Evolutionary conservation across 2,329 filamentous ascomycete genomes (phyloP).

Genomic region (Penicillium oxalicum): DNA sequence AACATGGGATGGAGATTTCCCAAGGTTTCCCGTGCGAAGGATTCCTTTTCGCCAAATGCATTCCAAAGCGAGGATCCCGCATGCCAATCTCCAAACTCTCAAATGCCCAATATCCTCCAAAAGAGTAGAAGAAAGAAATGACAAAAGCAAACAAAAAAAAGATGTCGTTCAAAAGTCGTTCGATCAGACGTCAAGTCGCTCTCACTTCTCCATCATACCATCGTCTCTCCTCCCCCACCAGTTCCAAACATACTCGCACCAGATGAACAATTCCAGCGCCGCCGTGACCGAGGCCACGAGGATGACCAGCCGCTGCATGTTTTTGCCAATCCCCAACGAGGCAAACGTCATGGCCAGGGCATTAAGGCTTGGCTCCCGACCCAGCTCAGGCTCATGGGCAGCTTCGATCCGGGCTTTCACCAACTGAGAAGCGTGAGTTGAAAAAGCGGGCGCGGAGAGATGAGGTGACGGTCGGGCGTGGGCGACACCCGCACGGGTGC

Average conservation of each 20-base stretch:
- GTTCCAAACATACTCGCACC: constrained; percentile 7
- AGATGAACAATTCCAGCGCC: constrained; percentile 4
- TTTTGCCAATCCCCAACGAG: constrained; percentile 5
- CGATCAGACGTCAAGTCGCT: background rate
- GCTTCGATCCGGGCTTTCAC: background rate
- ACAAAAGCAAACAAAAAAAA: background rate
- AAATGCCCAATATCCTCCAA: too few species aligned
- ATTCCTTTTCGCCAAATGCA: too few species aligned
- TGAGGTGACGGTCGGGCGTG: background rate
- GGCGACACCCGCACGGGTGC: background rate
- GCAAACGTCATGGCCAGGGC: constrained; percentile 8
- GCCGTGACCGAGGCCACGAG: constrained; percentile 1
- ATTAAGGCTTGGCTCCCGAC: background rate
- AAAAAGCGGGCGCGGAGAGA: constrained; percentile 1
- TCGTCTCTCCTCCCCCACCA: constrained; percentile 9
- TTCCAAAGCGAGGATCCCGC: too few species aligned
- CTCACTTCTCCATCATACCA: background rate
- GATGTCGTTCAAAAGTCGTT: background rate
- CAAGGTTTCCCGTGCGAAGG: too few species aligned
- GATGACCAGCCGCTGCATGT: constrained; percentile 3
- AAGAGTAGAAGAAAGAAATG: too few species aligned
- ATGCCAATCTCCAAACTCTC: too few species aligned
- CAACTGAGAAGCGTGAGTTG: constrained; percentile 1
- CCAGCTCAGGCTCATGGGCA: background rate
- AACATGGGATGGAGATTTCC: too few species aligned